Evolutionary conservation across 78 protist species (phyloP).

Genomic region (Blattamonas nauphoetae): DNA sequence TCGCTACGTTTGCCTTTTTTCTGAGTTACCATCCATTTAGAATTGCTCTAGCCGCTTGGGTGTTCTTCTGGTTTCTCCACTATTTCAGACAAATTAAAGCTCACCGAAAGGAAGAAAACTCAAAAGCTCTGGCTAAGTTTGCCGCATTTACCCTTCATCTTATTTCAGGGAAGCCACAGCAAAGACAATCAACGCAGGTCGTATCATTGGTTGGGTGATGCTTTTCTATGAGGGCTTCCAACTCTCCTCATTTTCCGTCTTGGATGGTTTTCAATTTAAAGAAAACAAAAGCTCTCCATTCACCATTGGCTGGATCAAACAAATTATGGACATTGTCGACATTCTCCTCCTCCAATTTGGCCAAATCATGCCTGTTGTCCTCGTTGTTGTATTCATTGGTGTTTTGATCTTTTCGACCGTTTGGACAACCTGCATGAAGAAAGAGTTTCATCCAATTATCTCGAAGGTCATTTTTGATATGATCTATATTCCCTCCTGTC

Average conservation of each 20-base stretch:
- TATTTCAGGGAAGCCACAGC: not conserved
- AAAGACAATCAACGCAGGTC: not conserved
- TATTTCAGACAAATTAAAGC: no score
- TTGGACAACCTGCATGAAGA: not conserved
- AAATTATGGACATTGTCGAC: not conserved
- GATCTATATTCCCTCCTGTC: not conserved
- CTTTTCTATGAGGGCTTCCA: not conserved
- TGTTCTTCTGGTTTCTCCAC: no score
- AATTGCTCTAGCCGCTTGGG: no score
- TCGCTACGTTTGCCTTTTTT: no score
- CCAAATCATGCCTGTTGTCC: not conserved
- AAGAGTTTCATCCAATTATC: not conserved
- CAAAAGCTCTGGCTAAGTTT: no score
- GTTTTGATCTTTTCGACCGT: not conserved
- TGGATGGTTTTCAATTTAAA: not conserved
- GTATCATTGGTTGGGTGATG: not conserved
- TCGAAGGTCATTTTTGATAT: not conserved
- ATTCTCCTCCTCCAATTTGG: not conserved
- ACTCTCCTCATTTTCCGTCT: not conserved
- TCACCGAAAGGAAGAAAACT: no score
- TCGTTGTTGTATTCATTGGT: not conserved
- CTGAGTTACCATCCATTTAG: no score
- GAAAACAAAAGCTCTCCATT: not conserved
- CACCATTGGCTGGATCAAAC: not conserved
- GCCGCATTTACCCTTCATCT: no score